Evolutionary conservation across 331 rosid species (phyloP), one percentile per base, ranked within the genome.

Genomic region (Quercus lobata): DNA sequence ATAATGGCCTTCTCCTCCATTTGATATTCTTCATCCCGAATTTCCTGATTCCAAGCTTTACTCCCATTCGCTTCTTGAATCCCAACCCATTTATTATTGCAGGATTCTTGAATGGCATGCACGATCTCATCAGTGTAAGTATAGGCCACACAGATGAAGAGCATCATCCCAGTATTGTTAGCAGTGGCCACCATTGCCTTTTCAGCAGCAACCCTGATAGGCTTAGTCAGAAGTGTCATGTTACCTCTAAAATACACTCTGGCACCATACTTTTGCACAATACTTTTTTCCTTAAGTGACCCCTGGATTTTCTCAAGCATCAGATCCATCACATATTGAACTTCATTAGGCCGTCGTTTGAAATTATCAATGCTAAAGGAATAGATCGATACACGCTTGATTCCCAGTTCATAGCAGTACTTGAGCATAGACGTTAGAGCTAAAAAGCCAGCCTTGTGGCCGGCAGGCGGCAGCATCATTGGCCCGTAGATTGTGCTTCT

Each of bases 351-450:
- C 77, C 75, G 72, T 79, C 88, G 80, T 63, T 35, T 84, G 55
- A 87, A 84, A 54, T 87, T 87, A 63, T 84, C 87, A 16, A 84
- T 87, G 87, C 90, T 82, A 72, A 87, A 87, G 75, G 90, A 88
- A 82, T 84, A 87, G 68, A 84, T 78, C 71, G 83, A 69, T 10
- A 75, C 90, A 72, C 80, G 84, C 71, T 65, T 82, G 53, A 87
- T 80, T 29, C 87, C 88, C 52, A 87, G 68, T 71, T 87, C 90
- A 78, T 84, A 84, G 32, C 85, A 87, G 82, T 84, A 84, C 70
- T 88, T 77, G 71, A 87, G 77, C 24, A 84, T 79, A 25, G 83
- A 82, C 56, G 80, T 5, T n/a, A 87, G 88, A 82, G 81, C 77
- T 22, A 80, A 63, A 82, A 87, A 87, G 56, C 90, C 88, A 76